Evolutionary conservation across 805 yeast genomes (phyloP).

Genomic region (Pichia manshurica): DNA sequence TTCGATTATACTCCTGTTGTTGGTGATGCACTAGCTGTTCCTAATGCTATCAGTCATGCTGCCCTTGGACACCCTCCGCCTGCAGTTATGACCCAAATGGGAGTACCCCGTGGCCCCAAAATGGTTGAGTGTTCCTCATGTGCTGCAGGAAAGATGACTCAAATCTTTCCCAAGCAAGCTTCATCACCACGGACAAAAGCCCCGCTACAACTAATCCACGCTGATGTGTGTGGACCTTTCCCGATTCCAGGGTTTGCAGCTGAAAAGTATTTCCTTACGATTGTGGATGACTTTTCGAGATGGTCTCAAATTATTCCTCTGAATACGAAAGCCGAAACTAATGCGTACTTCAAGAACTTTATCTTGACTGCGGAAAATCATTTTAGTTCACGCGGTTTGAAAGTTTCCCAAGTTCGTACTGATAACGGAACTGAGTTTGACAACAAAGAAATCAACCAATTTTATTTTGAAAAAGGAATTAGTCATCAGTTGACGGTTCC

Average conservation of each 20-base stretch:
- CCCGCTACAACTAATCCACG: conserved; percentile 3
- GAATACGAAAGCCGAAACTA: neutral
- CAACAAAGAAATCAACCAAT: neutral
- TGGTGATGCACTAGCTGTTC: neutral
- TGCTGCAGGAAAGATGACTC: conserved; percentile 3
- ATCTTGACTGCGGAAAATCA: neutral
- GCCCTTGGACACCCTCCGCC: conserved; percentile 4
- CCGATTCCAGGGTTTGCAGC: conserved; percentile 9
- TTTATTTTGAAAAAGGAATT: neutral
- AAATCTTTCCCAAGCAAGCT: neutral
- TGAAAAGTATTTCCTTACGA: neutral
- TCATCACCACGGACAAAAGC: neutral
- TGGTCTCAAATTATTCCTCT: conserved; percentile 2
- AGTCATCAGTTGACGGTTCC: conserved; percentile 11
- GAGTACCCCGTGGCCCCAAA: neutral
- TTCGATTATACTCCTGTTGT: neutral
- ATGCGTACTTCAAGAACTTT: neutral
- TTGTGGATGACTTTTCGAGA: conserved; percentile 10
- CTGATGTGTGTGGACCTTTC: conserved; percentile 9
- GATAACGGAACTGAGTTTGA: neutral
- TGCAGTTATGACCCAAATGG: conserved; percentile 1
- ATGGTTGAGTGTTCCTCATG: neutral
- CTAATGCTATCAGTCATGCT: neutral
- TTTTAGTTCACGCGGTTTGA: neutral
- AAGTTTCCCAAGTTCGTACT: neutral